A percentile compares a stretch with the other conserved stretches of the same genome.
Conservation (phyloP, 2,329 filamentous ascomycete genomes). For the Neofusicoccum laricinum region DNA sequence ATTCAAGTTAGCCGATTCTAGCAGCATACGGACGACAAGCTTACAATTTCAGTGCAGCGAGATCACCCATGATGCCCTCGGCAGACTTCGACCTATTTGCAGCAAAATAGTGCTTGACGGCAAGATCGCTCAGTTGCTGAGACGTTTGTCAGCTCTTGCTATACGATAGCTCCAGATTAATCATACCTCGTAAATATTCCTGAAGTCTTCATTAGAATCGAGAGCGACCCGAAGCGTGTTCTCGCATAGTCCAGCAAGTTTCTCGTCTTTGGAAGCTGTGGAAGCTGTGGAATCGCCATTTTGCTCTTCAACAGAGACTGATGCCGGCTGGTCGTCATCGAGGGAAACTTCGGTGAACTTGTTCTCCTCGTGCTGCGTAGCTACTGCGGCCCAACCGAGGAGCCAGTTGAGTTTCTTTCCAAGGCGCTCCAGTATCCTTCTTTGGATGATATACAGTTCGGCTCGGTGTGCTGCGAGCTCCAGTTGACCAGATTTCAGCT, state of each 20-base stretch:
- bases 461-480: conserved; percentile 80
- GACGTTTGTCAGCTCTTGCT: conserved; percentile 30
- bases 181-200: conserved; percentile 40
- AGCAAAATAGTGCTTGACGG: conserved; percentile 77
- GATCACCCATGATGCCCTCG: conserved; percentile 75
- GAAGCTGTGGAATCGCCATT: conserved; percentile 11
- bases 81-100: conserved; percentile 76
- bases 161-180: neutral
- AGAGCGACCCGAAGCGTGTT: conserved; percentile 32
- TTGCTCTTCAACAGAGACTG: conserved; percentile 19
- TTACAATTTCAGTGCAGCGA: conserved; percentile 76
- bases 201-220: conserved; percentile 37
- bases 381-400: conserved; percentile 63
- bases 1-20: conserved; percentile 79
- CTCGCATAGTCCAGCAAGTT: conserved; percentile 29
- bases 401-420: conserved; percentile 72
- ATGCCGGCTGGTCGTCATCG: conserved; percentile 21
- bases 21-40: conserved; percentile 48
- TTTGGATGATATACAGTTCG: conserved; percentile 75
- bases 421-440: conserved; percentile 73
- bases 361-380: conserved; percentile 23
- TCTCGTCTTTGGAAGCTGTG: conserved; percentile 15
- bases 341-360: conserved; percentile 39
- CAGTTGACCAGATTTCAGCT: conserved; percentile 61
- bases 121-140: conserved; percentile 75